A percentile compares a stretch with the other conserved stretches of the same genome.
Evolutionary conservation across 2,329 filamentous ascomycete genomes (phyloP).

Genomic region (Ilyonectria destructans): DNA sequence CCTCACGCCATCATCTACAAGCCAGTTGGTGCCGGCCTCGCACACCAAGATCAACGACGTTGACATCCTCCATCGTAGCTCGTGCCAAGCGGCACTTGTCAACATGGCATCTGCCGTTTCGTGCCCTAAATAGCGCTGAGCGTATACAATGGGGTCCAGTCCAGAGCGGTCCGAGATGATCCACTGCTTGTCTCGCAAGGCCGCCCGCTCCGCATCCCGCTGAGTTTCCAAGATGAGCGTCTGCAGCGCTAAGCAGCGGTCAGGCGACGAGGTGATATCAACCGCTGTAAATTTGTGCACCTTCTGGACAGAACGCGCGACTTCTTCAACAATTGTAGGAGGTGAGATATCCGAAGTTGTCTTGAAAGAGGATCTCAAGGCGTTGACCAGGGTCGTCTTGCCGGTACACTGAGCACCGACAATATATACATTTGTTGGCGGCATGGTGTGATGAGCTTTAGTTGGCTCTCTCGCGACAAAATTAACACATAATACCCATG

Average conservation of each 20-base stretch:
- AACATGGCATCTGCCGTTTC: slow-evolving; percentile 45
- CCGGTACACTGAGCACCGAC: slow-evolving; percentile 63
- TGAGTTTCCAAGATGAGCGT: slow-evolving; percentile 58
- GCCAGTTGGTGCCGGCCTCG: slow-evolving; percentile 47
- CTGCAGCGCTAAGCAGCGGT: slow-evolving; percentile 55
- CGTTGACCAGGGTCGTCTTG: slow-evolving; percentile 61
- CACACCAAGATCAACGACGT: slow-evolving; percentile 56
- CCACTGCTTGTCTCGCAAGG: slow-evolving; percentile 41
- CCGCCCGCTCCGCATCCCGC: slow-evolving; percentile 48
- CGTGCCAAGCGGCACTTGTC: slow-evolving; percentile 44
- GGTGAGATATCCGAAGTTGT: slow-evolving; percentile 16
- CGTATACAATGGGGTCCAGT: slow-evolving; percentile 61
- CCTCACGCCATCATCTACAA: slow-evolving; percentile 35
- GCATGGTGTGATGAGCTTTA: not conserved
- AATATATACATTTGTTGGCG: slow-evolving; percentile 55
- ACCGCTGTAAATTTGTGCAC: slow-evolving; percentile 52
- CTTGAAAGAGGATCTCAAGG: slow-evolving; percentile 49
- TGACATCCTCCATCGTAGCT: slow-evolving; percentile 54
- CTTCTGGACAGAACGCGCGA: slow-evolving; percentile 56
- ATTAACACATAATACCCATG: not conserved
- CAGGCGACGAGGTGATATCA: slow-evolving; percentile 52
- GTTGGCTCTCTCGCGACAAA: not conserved
- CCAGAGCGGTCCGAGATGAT: slow-evolving; percentile 63
- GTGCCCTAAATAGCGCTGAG: slow-evolving; percentile 50
- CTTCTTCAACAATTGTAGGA: slow-evolving; percentile 52